Evolutionary conservation across 2,329 filamentous ascomycete genomes (phyloP).

Genomic region (Penicillium sp.): DNA sequence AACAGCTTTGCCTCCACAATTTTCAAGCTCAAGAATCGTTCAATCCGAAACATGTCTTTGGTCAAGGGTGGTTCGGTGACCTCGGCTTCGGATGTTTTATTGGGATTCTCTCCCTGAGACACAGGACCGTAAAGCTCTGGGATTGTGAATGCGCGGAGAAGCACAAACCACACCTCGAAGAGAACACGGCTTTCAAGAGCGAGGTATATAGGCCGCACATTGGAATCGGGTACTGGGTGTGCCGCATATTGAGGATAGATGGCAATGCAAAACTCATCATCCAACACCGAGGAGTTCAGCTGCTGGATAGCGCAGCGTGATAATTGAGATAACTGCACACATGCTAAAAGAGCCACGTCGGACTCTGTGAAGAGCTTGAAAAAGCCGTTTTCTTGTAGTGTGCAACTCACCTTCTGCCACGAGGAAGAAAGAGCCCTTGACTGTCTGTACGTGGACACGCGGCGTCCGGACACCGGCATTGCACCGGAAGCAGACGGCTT

Average conservation of each 20-base stretch:
- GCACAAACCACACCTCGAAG: constrained; percentile 97
- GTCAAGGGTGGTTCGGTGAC: constrained; percentile 38
- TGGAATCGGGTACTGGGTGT: constrained; percentile 68
- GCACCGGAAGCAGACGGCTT: constrained; percentile 57
- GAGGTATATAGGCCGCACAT: constrained; percentile 85
- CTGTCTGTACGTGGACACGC: constrained; percentile 56
- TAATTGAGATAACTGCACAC: constrained; percentile 84
- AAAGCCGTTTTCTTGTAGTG: constrained; percentile 90
- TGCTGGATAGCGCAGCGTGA: constrained; percentile 88
- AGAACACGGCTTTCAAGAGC: constrained; percentile 81
- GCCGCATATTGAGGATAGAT: constrained; percentile 92
- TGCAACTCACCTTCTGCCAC: constrained; percentile 89
- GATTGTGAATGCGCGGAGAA: constrained; percentile 85
- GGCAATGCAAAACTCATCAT: constrained; percentile 90
- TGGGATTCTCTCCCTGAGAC: constrained; percentile 52
- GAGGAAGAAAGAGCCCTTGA: constrained; percentile 60
- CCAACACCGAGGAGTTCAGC: constrained; percentile 83
- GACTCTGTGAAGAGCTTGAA: constrained; percentile 87
- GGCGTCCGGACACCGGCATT: constrained; percentile 36
- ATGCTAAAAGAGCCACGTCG: constrained; percentile 74
- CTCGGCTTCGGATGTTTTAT: constrained; percentile 32
- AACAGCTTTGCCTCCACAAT: constrained; percentile 63
- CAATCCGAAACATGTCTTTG: constrained; percentile 66
- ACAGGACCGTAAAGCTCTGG: constrained; percentile 83
- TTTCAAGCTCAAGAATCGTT: constrained; percentile 59